These are phyloP conservation scores for Cercospora sp. DNA, from an alignment of 2,329 filamentous ascomycete genomes.

Conservation along the genomic window DNA sequence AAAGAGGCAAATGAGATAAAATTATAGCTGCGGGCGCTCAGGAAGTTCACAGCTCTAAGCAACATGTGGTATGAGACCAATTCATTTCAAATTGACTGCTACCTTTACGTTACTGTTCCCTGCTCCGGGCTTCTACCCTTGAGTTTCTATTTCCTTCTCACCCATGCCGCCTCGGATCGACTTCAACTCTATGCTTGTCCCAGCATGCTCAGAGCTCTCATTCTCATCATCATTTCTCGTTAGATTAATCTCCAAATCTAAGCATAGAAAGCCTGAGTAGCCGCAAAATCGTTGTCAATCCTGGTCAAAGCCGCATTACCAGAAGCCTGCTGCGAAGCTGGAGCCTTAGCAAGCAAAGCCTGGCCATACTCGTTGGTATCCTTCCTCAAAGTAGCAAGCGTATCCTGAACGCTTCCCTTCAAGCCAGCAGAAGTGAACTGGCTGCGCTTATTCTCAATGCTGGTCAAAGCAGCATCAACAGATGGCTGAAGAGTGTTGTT, in stretches of 20 bases:
- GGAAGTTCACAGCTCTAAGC: neutral
- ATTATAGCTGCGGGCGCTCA: neutral
- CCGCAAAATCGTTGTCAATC: slow-evolving; percentile 45
- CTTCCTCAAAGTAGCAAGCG: neutral
- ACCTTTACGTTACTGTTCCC: neutral
- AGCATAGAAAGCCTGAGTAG: slow-evolving; percentile 11
- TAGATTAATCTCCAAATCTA: neutral
- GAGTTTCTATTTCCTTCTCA: neutral
- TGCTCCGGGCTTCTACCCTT: neutral
- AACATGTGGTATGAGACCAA: neutral
- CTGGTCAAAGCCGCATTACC: slow-evolving; percentile 23
- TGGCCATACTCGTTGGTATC: neutral
- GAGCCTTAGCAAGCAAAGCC: neutral
- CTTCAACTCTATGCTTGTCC: neutral
- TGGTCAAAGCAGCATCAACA: neutral
- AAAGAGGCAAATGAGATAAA: neutral
- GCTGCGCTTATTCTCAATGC: neutral
- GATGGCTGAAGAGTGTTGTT: slow-evolving; percentile 28
- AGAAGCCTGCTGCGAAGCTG: slow-evolving; percentile 15
- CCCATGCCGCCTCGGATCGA: neutral
- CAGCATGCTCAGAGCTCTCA: neutral
- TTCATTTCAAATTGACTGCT: neutral
- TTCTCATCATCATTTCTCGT: neutral
- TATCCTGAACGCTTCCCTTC: slow-evolving; percentile 14
- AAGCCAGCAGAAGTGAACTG: neutral